Base-by-base conservation (phyloP, 2,329 filamentous ascomycete species). In the Alternaria triticimaculans region DNA sequence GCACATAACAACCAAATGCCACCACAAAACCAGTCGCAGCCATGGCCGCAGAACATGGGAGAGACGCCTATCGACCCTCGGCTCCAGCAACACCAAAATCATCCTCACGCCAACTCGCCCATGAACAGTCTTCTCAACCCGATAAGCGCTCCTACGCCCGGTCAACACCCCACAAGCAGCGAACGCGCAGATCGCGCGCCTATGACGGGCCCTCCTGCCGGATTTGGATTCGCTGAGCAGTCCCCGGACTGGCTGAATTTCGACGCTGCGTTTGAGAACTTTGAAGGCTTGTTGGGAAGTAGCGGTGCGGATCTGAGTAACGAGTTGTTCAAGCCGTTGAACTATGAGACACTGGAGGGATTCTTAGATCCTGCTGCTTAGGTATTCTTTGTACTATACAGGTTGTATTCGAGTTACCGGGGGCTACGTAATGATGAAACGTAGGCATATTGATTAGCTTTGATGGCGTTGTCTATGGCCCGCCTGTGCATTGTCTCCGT, bases 201-300 rank as follows among this genome's bases (percentile, higher is more conserved):
- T 4, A 65, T 71, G 55, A 65, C 69, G 18, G 61, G 50, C 6
- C 61, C 61, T 2, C 65, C 72, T 3, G 65, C 67, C 3, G 69
- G 67, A 15, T 77, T 76, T 41, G 73, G 75, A 7, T 76, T 79
- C 57, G 69, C 72, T n/a, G 78, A 79, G 30, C 69, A 76, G 30
- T 77, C 72, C 2, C 76, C 78, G 0, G 78, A 80, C 44, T 81
- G 79, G 79, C 46, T 81, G 28, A 80, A 80, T 33, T 80, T 80
- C 46, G 78, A 80, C 23, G 71, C 72, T 2, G 79, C 79, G 7
- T 81, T 81, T 66, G 78, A 81, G 68, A 80, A 80, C 37, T 80
- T 81, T 54, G 78, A 80, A 58, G 74, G 76, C 5, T 65, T 81
- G 26, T 41, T 81, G 11, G 78, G 79, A 21, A 80, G 79, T 60